phyloP scores from a whole-genome alignment of 805 yeast genomes.

The Saturnispora galanensis region DNA sequence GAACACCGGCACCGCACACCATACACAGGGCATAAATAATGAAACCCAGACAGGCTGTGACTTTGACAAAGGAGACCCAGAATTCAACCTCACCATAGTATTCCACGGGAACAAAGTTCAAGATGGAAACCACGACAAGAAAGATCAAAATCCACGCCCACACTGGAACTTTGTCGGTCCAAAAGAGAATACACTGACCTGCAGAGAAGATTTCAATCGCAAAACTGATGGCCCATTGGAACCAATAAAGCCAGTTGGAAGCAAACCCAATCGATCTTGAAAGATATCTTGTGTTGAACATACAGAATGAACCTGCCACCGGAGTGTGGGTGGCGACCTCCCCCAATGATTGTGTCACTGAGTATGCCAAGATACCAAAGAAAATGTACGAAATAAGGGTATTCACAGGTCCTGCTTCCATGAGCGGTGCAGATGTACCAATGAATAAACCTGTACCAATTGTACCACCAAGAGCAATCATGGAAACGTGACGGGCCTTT shows the following conservation, averaged over 20 bases:
- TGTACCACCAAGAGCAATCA: constrained; percentile 72
- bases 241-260: constrained; percentile 64
- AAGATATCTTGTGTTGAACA: constrained; percentile 58
- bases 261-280: constrained; percentile 67
- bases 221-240: constrained; percentile 66
- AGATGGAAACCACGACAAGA: constrained; percentile 41
- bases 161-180: constrained; percentile 61
- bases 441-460: constrained; percentile 73
- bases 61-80: constrained; percentile 59
- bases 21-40: constrained; percentile 53
- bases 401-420: constrained; percentile 58
- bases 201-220: constrained; percentile 64
- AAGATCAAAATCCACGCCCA: constrained; percentile 66
- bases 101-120: constrained; percentile 57
- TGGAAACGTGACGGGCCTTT: constrained; percentile 56
- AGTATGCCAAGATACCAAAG: constrained; percentile 53
- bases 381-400: constrained; percentile 52
- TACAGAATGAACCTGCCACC: constrained; percentile 55
- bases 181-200: constrained; percentile 52
- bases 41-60: constrained; percentile 59
- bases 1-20: constrained; percentile 62
- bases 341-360: constrained; percentile 61
- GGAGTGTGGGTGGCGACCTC: constrained; percentile 76
- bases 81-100: constrained; percentile 67
- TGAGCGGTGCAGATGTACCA: constrained; percentile 45